A percentile compares a stretch with the other conserved stretches of the same genome.
These are phyloP conservation scores for Udeniomyces megalosporus DNA, from an alignment of 768 basidiomycete genomes.

Conservation along the genomic window DNA sequence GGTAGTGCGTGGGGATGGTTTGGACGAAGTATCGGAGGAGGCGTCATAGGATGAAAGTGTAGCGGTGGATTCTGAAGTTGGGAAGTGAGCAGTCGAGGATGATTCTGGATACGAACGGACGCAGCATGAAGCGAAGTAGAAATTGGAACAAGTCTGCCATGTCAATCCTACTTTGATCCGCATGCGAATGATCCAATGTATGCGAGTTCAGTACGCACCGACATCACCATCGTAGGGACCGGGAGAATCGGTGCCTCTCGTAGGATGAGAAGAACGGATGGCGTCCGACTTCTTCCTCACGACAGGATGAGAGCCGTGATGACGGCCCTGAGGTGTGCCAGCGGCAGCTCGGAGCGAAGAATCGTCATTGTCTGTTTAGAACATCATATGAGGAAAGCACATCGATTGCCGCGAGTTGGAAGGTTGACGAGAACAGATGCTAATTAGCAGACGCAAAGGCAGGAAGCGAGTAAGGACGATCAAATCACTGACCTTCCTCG, in stretches of 20 bases:
- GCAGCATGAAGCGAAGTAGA: slow-evolving; percentile 19
- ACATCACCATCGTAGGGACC: slow-evolving; percentile 26
- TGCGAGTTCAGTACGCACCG: slow-evolving; percentile 20
- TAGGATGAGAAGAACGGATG: neutral
- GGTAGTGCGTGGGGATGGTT: neutral
- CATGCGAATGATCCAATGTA: neutral
- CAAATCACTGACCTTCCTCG: slow-evolving; percentile 28
- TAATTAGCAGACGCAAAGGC: neutral
- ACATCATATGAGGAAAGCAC: neutral
- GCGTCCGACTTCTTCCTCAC: neutral
- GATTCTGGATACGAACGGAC: neutral
- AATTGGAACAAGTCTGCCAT: too few relatives aligned
- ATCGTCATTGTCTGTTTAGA: slow-evolving; percentile 9
- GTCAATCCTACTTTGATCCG: slow-evolving; percentile 13
- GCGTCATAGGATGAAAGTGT: neutral
- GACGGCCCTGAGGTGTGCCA: neutral
- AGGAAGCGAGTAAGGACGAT: neutral
- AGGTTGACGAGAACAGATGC: neutral
- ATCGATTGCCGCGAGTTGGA: neutral
- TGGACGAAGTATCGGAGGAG: neutral
- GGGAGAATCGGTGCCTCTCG: neutral
- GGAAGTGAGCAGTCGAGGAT: neutral
- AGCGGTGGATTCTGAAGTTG: neutral
- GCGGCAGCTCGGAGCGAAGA: neutral
- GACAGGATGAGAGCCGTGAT: slow-evolving; percentile 13